A percentile compares a stretch with the other conserved stretches of the same genome.
These are phyloP conservation scores for Pythium utonaiense DNA, from an alignment of 352 stramenopile species.

Conservation along the genomic window DNA sequence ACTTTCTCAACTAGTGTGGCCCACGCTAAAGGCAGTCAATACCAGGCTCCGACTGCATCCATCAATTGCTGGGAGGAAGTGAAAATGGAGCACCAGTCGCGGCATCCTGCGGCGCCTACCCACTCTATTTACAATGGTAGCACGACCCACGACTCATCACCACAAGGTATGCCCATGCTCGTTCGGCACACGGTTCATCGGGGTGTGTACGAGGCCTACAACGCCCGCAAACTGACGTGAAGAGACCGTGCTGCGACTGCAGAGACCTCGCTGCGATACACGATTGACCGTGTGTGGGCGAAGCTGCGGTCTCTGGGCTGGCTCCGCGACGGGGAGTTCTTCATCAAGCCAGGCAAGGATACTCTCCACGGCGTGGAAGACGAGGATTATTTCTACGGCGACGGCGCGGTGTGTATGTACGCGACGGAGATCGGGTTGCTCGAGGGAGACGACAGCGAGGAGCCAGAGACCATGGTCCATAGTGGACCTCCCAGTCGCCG, in stretches of 20 bases:
- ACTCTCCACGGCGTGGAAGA: slow-evolving; percentile 9
- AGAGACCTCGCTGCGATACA: no score
- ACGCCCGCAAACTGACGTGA: neutral
- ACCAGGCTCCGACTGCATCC: neutral
- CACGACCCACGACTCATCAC: slow-evolving; percentile 11
- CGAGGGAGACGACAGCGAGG: neutral
- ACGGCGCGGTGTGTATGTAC: slow-evolving; percentile 5
- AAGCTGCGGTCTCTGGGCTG: slow-evolving; percentile 2
- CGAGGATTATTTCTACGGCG: slow-evolving; percentile 23
- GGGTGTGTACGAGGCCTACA: neutral
- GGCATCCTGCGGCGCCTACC: neutral
- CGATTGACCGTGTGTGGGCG: slow-evolving; percentile 9
- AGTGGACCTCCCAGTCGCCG: no score
- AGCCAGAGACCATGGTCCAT: no score
- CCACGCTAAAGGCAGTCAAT: neutral
- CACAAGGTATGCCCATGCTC: slow-evolving; percentile 11
- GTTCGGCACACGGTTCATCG: neutral
- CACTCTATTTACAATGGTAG: slow-evolving; percentile 14
- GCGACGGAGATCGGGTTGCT: neutral
- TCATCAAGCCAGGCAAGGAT: slow-evolving; percentile 20
- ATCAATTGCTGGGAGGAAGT: neutral
- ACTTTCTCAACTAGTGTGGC: neutral
- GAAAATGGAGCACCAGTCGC: slow-evolving; percentile 1
- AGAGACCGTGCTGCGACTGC: no score
- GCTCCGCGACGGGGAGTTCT: slow-evolving; percentile 21